Conservation (phyloP, 495 filamentous ascomycete species). For the Aspergillus taichungensis region DNA sequence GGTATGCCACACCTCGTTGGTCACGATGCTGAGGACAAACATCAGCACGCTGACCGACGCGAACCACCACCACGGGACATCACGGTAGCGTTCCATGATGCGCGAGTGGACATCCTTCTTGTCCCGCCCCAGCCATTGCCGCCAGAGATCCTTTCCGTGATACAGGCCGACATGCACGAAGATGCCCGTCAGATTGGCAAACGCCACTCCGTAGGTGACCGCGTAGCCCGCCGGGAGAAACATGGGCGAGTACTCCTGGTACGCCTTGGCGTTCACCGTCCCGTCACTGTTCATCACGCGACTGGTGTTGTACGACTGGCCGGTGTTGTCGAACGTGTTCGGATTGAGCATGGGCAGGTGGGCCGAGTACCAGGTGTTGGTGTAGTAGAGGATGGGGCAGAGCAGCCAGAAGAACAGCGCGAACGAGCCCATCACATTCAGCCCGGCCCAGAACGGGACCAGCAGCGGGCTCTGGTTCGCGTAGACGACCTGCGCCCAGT, state of each 20-base stretch:
- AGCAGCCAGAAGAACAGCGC: slow-evolving; percentile 85
- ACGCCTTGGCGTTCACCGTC: slow-evolving; percentile 32
- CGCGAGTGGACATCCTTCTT: slow-evolving; percentile 46
- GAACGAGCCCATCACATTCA: slow-evolving; percentile 80
- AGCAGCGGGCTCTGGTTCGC: slow-evolving; percentile 75
- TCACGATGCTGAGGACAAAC: slow-evolving; percentile 53
- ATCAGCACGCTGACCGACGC: slow-evolving; percentile 33
- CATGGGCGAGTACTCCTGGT: slow-evolving; percentile 38
- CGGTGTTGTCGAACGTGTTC: slow-evolving; percentile 40
- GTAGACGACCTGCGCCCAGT: slow-evolving; percentile 90
- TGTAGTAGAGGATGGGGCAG: slow-evolving; percentile 66
- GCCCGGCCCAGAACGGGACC: slow-evolving; percentile 84
- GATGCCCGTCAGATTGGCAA: slow-evolving; percentile 58
- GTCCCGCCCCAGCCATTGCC: slow-evolving; percentile 48
- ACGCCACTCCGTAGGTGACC: slow-evolving; percentile 57
- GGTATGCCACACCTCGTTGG: slow-evolving; percentile 55
- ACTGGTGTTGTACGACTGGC: slow-evolving; percentile 31
- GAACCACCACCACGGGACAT: slow-evolving; percentile 41
- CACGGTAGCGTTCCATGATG: slow-evolving; percentile 27
- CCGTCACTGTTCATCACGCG: slow-evolving; percentile 34
- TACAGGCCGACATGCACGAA: slow-evolving; percentile 58
- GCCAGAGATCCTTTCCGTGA: slow-evolving; percentile 54
- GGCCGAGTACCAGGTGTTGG: slow-evolving; percentile 55
- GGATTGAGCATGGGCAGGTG: slow-evolving; percentile 40
- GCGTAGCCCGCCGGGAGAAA: slow-evolving; percentile 41